Percentiles rank a stretch among this genome's conserved stretches.
These are phyloP conservation scores for Collybia mongolica DNA, from an alignment of 768 basidiomycete genomes.

Conservation along the genomic window DNA sequence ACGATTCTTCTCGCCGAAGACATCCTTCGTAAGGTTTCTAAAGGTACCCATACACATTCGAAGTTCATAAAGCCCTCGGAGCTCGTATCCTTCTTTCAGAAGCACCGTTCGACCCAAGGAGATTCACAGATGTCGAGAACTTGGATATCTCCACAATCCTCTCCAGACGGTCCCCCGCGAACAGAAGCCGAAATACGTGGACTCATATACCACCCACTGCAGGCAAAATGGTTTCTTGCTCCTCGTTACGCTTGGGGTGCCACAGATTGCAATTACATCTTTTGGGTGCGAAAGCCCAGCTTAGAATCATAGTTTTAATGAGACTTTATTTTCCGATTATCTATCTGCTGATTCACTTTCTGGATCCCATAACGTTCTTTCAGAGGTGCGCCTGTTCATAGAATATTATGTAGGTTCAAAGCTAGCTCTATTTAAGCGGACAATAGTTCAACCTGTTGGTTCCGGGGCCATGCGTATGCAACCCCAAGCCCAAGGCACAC, in stretches of 20 bases:
- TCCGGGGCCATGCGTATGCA: too few relatives aligned
- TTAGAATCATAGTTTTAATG: not conserved
- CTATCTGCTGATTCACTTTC: too few relatives aligned
- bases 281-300: slow-evolving; percentile 80
- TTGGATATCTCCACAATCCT: slow-evolving; percentile 59
- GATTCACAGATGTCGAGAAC: slow-evolving; percentile 23
- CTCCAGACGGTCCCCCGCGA: slow-evolving; percentile 49
- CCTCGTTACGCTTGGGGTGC: slow-evolving; percentile 56
- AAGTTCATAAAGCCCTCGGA: slow-evolving; percentile 91
- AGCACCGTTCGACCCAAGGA: slow-evolving; percentile 34
- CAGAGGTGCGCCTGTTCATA: too few relatives aligned
- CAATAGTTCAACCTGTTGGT: too few relatives aligned
- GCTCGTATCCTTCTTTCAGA: slow-evolving; percentile 78
- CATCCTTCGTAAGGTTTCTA: slow-evolving; percentile 72
- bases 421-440: too few relatives aligned
- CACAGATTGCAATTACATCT: slow-evolving; percentile 73
- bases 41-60: slow-evolving; percentile 87
- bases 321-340: not conserved
- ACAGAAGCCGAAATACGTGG: slow-evolving; percentile 80
- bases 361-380: too few relatives aligned
- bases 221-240: slow-evolving; percentile 67
- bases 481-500: too few relatives aligned
- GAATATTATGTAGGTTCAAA: too few relatives aligned
- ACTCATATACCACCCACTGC: slow-evolving; percentile 72
- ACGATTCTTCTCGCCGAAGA: slow-evolving; percentile 75